Evolutionary conservation across 805 yeast genomes (phyloP).

Genomic region (Candida oleophila): DNA sequence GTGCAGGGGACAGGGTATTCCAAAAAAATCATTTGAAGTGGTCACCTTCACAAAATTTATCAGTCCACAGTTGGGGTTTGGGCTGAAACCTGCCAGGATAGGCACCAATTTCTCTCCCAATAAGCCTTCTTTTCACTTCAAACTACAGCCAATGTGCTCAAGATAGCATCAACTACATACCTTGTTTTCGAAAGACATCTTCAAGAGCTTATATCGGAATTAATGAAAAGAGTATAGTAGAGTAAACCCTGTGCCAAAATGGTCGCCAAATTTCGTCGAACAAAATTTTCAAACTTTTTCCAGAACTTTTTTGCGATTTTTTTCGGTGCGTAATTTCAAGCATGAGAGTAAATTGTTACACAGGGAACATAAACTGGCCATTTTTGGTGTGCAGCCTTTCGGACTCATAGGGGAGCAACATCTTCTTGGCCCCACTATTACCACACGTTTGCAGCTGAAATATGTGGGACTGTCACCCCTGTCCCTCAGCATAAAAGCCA

Average conservation of each 20-base stretch:
- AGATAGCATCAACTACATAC: constrained; percentile 29
- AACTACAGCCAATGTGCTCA: not conserved
- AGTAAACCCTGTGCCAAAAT: constrained; percentile 3
- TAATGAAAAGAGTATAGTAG: not conserved
- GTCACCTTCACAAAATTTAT: no score
- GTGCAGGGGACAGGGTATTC: no score
- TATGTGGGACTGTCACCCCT: no score
- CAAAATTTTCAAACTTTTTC: constrained; percentile 10
- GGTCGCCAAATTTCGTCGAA: constrained; percentile 9
- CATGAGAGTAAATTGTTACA: constrained; percentile 1
- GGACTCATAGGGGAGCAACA: not conserved
- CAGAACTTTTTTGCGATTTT: constrained; percentile 10
- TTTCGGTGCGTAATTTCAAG: constrained; percentile 8
- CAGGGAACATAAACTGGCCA: not conserved
- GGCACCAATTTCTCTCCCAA: not conserved
- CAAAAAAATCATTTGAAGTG: no score
- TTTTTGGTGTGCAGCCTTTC: not conserved
- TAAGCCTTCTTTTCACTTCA: not conserved
- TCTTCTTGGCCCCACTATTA: not conserved
- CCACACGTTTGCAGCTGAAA: no score
- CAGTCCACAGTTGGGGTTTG: no score
- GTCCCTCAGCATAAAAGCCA: no score
- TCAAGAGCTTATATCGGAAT: constrained; percentile 8
- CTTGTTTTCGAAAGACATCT: constrained; percentile 48
- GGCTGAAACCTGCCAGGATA: no score